Evolutionary conservation across 2,329 filamentous ascomycete species (phyloP).

Genomic region (Ceratocystis cacaofunesta): DNA sequence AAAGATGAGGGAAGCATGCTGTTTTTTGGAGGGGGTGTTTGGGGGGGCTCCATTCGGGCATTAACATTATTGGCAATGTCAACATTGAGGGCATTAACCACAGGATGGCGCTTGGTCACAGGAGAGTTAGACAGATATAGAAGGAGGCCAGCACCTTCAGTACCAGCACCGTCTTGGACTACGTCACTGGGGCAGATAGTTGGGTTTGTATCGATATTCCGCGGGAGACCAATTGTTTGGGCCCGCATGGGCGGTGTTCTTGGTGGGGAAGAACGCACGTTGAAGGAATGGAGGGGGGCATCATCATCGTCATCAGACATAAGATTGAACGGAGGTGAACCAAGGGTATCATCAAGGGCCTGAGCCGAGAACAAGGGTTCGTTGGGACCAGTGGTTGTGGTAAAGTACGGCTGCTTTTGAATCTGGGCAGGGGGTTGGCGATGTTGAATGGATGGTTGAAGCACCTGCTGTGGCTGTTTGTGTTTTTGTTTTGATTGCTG

Average conservation of each 20-base stretch:
- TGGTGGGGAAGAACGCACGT: conserved; percentile 64
- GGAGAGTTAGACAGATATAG: conserved; percentile 84
- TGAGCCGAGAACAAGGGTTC: conserved; percentile 65
- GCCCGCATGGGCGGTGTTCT: conserved; percentile 60
- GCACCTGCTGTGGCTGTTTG: not conserved
- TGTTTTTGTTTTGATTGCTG: not conserved
- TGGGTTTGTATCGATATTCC: conserved; percentile 22
- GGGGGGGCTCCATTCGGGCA: conserved; percentile 49
- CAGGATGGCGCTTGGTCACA: conserved; percentile 39
- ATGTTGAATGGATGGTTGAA: not conserved
- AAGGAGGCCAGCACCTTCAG: conserved; percentile 69
- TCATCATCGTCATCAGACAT: conserved; percentile 62
- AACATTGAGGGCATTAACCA: conserved; percentile 5
- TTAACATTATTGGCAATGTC: conserved; percentile 42
- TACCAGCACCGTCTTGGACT: conserved; percentile 28
- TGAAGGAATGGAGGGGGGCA: conserved; percentile 62
- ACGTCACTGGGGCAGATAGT: conserved; percentile 11
- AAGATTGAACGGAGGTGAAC: conserved; percentile 44
- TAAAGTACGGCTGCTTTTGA: conserved; percentile 61
- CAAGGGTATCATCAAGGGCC: conserved; percentile 49
- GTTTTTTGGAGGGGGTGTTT: conserved; percentile 55
- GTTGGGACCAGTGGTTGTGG: conserved; percentile 52
- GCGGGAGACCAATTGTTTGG: conserved; percentile 33
- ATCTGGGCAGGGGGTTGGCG: conserved; percentile 2
- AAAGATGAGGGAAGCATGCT: conserved; percentile 64